A percentile compares a stretch with the other conserved stretches of the same genome.
phyloP scores from a whole-genome alignment of 2,329 filamentous ascomycete species.

The Boeremia lycopersici region DNA sequence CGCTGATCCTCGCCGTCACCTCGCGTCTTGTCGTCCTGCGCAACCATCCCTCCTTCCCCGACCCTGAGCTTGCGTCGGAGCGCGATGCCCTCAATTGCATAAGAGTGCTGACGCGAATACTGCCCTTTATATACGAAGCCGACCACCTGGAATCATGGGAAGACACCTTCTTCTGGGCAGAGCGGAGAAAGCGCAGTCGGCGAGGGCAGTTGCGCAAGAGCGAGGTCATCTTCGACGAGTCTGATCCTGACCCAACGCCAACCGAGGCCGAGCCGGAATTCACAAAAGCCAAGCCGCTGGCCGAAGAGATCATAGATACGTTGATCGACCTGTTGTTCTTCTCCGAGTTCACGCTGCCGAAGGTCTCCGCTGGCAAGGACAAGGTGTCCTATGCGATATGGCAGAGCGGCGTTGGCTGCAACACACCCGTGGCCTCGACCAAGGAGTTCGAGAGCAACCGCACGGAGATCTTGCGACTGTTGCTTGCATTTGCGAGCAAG shows the following conservation, averaged over 20 bases:
- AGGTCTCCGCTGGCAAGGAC: constrained; percentile 69
- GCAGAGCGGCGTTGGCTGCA: constrained; percentile 97
- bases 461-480: constrained; percentile 83
- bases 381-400: constrained; percentile 95
- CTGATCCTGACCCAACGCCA: constrained; percentile 58
- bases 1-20: constrained; percentile 81
- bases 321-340: constrained; percentile 90
- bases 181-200: constrained; percentile 66
- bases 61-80: constrained; percentile 81
- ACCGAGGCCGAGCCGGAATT: constrained; percentile 65
- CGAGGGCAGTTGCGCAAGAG: constrained; percentile 55
- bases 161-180: constrained; percentile 89
- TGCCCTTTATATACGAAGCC: constrained; percentile 91
- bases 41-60: constrained; percentile 89
- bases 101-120: constrained; percentile 82
- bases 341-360: constrained; percentile 83
- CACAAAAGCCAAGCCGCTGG: constrained; percentile 83
- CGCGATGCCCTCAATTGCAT: constrained; percentile 94
- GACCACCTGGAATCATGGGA: constrained; percentile 86
- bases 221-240: constrained; percentile 86
- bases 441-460: constrained; percentile 94
- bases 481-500: constrained; percentile 85
- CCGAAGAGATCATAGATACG: constrained; percentile 90
- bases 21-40: constrained; percentile 81
- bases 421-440: constrained; percentile 82